Base-by-base conservation (phyloP, 2,329 filamentous ascomycete genomes). In the Ophiosphaerella narmari region DNA sequence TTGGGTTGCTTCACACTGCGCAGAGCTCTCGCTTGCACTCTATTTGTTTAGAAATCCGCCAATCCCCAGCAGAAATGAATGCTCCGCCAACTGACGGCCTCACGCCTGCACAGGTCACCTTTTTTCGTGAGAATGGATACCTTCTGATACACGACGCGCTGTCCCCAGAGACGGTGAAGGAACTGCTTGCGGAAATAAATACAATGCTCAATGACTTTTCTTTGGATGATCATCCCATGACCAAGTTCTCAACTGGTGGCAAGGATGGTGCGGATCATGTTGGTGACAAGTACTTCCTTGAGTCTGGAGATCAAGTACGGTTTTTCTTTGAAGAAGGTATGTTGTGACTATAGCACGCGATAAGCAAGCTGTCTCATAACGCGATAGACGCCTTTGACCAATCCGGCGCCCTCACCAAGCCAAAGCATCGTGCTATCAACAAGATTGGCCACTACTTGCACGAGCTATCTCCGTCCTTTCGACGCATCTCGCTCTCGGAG, bases 201-300 rank as follows among this genome's bases (percentile, higher is more conserved):
- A 76, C 77, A 31, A 82, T 97, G 55, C 88, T 97, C 41, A 78
- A 85, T 46, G 79, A 82, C 54, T 92, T 99, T 75, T 82, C 86
- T 33, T 81, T 97, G n/a, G 80, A 84, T 32, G 83, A 88, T 50
- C 94, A 97, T 74, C 93, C 94, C 1, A 87, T 97, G 81, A 97
- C 94, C 7, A 88, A 87, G 69, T 99, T 99, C 82, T 89, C 88
- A 26, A 97, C 93, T 0, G 92, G 92, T 60, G 86, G 84, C 76
- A 80, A 86, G 63, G 76, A 81, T 68, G 75, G 75, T 39, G 72
- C 70, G 39, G 82, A 86, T n/a, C 93, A 97, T 75, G 89, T 97
- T 9, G 92, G 93, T 55, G 94, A 97, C 77, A 86, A 89, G 69
- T 99, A 99, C 81, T 97, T 99, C 77, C 84, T 97, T 2, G 82